These are phyloP conservation scores for Candida gorgasii DNA, from an alignment of 805 yeast species.

Conservation along the genomic window DNA sequence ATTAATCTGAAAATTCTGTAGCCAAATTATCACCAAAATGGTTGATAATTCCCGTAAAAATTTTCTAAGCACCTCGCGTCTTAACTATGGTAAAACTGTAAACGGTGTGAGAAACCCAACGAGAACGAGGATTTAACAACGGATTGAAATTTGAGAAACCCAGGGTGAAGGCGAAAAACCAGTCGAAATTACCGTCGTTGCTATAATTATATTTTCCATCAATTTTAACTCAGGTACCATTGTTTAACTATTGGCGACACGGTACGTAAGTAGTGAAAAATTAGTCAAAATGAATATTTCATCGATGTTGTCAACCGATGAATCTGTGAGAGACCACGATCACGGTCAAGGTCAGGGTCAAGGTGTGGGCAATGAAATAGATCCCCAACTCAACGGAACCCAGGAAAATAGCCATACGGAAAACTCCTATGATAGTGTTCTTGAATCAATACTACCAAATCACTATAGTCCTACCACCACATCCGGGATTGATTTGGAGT, in stretches of 20 bases:
- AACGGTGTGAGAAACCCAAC: slow-evolving; percentile 9
- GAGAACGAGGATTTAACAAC: slow-evolving; percentile 6
- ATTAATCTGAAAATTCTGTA: too few relatives aligned
- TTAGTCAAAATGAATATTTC: slow-evolving; percentile 31
- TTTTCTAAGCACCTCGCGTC: slow-evolving; percentile 1
- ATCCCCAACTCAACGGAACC: neutral
- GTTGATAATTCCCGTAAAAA: neutral
- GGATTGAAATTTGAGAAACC: slow-evolving; percentile 8
- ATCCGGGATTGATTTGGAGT: slow-evolving; percentile 2
- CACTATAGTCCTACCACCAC: neutral
- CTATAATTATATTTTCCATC: too few relatives aligned
- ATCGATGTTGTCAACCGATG: slow-evolving; percentile 34
- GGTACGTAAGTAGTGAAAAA: neutral
- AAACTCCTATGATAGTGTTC: neutral
- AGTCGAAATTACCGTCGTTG: too few relatives aligned
- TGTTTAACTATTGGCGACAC: neutral
- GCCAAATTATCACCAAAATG: slow-evolving; percentile 1
- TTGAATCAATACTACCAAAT: slow-evolving; percentile 4
- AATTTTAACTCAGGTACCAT: too few relatives aligned
- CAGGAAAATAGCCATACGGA: too few relatives aligned
- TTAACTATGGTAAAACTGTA: slow-evolving; percentile 4
- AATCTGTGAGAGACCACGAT: neutral
- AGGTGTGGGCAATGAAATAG: neutral
- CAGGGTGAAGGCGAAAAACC: slow-evolving; percentile 8
- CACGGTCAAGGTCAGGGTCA: neutral